Evolutionary conservation across 129 eudicot genomes (phyloP).

Genomic region (Artemisia tridentata): DNA sequence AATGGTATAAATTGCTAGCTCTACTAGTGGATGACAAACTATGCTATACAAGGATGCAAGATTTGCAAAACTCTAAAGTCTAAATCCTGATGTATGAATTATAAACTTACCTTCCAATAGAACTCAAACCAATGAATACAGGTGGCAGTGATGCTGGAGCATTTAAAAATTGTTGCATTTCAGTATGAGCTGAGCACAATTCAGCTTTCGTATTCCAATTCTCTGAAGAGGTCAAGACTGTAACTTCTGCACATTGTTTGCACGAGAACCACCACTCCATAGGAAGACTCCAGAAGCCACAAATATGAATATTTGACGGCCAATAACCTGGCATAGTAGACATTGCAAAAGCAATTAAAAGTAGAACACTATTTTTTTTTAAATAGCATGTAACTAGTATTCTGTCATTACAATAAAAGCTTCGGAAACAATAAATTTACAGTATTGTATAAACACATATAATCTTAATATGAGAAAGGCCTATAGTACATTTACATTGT

Average conservation of each 20-base stretch:
- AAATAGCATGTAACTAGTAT: too few relatives aligned
- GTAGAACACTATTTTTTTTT: neutral
- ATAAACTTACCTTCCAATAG: slow-evolving; percentile 78
- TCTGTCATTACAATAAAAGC: too few relatives aligned
- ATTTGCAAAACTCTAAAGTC: slow-evolving; percentile 5
- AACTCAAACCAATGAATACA: slow-evolving; percentile 79
- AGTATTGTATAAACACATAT: too few relatives aligned
- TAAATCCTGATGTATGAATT: neutral
- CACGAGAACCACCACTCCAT: slow-evolving; percentile 88
- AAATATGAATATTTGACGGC: slow-evolving; percentile 78
- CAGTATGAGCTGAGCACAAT: slow-evolving; percentile 58
- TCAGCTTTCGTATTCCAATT: slow-evolving; percentile 32
- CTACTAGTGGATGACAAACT: neutral
- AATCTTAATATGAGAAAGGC: too few relatives aligned
- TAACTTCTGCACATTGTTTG: slow-evolving; percentile 49
- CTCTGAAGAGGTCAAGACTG: slow-evolving; percentile 42
- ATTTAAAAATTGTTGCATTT: slow-evolving; percentile 52
- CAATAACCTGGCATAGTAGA: slow-evolving; percentile 59
- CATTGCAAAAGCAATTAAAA: slow-evolving; percentile 8
- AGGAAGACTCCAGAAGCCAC: slow-evolving; percentile 96
- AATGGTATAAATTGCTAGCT: neutral
- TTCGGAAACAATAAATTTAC: too few relatives aligned
- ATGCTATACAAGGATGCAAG: slow-evolving; percentile 7
- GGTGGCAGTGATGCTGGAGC: slow-evolving; percentile 49
- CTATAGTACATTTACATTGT: slow-evolving; percentile 1